Percentiles rank a stretch among this genome's conserved stretches.
These are phyloP conservation scores for Salvia splendens DNA, from an alignment of 257 asterid genomes.

Conservation along the genomic window DNA sequence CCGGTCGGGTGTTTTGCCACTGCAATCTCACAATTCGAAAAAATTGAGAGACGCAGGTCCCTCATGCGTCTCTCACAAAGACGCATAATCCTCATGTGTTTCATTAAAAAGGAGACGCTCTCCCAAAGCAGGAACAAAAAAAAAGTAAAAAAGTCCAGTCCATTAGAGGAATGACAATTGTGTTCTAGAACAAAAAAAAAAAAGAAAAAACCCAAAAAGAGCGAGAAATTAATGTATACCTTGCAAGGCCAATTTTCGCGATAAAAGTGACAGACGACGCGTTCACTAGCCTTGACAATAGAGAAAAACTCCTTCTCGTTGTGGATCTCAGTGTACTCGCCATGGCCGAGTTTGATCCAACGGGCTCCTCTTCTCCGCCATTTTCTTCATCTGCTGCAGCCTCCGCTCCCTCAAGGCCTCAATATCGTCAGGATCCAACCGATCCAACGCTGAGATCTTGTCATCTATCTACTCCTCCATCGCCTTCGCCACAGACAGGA, in stretches of 20 bases:
- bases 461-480: conserved; percentile 97
- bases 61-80: too few relatives aligned
- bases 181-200: too few relatives aligned
- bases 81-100: too few relatives aligned
- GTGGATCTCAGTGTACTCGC: conserved; percentile 89
- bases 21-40: too few relatives aligned
- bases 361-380: conserved; percentile 93
- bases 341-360: conserved; percentile 91
- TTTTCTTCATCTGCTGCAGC: conserved; percentile 95
- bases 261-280: conserved; percentile 97
- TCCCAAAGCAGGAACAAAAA: too few relatives aligned
- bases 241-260: conserved; percentile 99
- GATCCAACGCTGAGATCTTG: conserved; percentile 78
- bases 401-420: conserved; percentile 89
- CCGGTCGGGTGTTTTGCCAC: too few relatives aligned
- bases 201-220: too few relatives aligned
- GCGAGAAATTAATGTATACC: conserved; percentile 40
- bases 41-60: too few relatives aligned
- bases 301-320: conserved; percentile 92
- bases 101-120: too few relatives aligned
- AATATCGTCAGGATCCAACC: conserved; percentile 77
- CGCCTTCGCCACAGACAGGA: conserved; percentile 89
- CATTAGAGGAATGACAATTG: too few relatives aligned
- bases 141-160: too few relatives aligned
- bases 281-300: conserved; percentile 87